Evolutionary conservation across 208 protist genomes (phyloP).

Genomic region (Wallacemonas sp.): DNA sequence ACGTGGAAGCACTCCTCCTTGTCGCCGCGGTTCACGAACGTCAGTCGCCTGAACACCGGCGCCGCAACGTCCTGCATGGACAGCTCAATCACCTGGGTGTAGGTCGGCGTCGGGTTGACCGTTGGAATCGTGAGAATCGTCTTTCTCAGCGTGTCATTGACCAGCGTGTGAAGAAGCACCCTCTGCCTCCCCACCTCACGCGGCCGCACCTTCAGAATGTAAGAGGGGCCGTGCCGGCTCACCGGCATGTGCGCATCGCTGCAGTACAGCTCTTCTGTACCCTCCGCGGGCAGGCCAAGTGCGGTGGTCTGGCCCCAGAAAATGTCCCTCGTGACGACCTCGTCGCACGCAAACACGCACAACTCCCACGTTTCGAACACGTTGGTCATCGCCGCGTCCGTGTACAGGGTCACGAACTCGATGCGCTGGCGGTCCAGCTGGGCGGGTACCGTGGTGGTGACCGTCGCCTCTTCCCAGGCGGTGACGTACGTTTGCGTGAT

Average conservation of each 20-base stretch:
- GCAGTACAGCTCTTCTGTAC: constrained; percentile 77
- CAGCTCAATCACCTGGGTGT: constrained; percentile 79
- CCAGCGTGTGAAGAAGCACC: constrained; percentile 72
- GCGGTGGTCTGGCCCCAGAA: constrained; percentile 82
- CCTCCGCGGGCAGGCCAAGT: constrained; percentile 61
- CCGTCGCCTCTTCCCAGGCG: constrained; percentile 79
- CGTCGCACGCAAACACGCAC: constrained; percentile 74
- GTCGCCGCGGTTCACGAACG: constrained; percentile 61
- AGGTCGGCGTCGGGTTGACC: constrained; percentile 80
- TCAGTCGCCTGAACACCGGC: constrained; percentile 83
- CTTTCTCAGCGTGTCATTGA: constrained; percentile 54
- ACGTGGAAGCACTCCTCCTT: constrained; percentile 74
- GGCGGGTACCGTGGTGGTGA: constrained; percentile 56
- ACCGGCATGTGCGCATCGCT: constrained; percentile 52
- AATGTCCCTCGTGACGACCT: constrained; percentile 68
- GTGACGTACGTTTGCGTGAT: constrained; percentile 81
- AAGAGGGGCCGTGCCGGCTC: constrained; percentile 33
- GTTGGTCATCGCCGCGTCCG: constrained; percentile 62
- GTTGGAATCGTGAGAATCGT: constrained; percentile 68
- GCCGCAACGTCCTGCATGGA: constrained; percentile 46
- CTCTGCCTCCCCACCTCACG: constrained; percentile 56
- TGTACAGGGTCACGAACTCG: constrained; percentile 82
- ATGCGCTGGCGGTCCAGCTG: constrained; percentile 44
- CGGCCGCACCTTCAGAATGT: constrained; percentile 75
- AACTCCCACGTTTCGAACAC: constrained; percentile 88